phyloP scores from a whole-genome alignment of 1,284 basidiomycete species.

The Moniliophthora roreri region DNA sequence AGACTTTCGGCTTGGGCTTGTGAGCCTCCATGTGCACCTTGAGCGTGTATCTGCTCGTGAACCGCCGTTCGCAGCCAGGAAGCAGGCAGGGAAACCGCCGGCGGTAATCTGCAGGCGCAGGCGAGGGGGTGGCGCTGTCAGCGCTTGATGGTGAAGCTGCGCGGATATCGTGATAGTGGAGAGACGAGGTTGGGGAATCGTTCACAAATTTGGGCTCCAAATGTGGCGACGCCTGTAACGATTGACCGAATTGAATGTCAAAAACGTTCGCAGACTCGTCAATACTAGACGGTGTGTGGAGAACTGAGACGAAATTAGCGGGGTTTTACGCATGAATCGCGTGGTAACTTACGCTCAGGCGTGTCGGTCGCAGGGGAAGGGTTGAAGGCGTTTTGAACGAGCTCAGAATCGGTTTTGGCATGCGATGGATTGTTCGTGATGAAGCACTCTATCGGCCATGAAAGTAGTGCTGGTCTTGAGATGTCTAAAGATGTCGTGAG shows the following conservation, averaged over 20 bases:
- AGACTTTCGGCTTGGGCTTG: conserved; percentile 45
- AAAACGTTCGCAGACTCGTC: conserved; percentile 13
- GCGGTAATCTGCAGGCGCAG: conserved; percentile 22
- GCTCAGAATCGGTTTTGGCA: conserved; percentile 1
- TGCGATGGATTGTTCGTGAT: conserved; percentile 7
- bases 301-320: not conserved
- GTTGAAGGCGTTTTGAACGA: not conserved
- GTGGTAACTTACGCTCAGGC: conserved; percentile 9
- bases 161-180: not conserved
- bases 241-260: conserved; percentile 15
- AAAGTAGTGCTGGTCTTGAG: conserved; percentile 3
- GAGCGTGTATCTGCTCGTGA: conserved; percentile 49
- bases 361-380: conserved; percentile 1
- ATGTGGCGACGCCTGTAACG: not conserved
- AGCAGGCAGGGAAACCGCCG: conserved; percentile 46
- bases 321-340: not conserved
- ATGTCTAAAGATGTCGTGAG: not conserved
- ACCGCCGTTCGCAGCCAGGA: conserved; percentile 42
- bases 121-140: not conserved
- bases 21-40: conserved; percentile 53
- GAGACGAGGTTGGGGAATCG: conserved; percentile 5
- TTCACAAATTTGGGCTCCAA: not conserved
- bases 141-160: conserved; percentile 7
- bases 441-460: conserved; percentile 14
- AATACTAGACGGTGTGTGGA: not conserved